Evolutionary conservation across 228 moss, liverwort and hornwort species (phyloP).

Genomic region (Sphagnum magellanicum): DNA sequence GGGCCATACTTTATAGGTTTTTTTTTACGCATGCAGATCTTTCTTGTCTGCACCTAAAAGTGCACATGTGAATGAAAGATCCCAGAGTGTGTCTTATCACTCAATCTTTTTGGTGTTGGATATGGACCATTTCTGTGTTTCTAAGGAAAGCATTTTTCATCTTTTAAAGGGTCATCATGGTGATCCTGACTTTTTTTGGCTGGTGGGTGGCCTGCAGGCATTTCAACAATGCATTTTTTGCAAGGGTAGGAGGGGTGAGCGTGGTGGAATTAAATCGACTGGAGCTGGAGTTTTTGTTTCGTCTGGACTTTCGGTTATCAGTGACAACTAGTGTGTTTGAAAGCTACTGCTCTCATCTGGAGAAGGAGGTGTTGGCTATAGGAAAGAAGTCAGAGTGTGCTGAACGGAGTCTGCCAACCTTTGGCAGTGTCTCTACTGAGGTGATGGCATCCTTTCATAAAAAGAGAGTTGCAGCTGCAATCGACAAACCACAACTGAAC

Average conservation of each 20-base stretch:
- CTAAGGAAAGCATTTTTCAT: no score
- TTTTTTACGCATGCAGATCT: no score
- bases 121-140: no score
- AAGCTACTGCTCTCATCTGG: constrained; percentile 77
- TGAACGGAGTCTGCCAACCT: constrained; percentile 42
- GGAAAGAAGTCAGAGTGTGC: constrained; percentile 9
- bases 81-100: no score
- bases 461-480: constrained; percentile 17
- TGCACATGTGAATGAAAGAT: no score
- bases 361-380: constrained; percentile 66
- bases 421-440: constrained; percentile 28
- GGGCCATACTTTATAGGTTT: no score
- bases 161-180: no score
- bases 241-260: constrained; percentile 88
- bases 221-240: constrained; percentile 88
- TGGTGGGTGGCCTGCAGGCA: constrained; percentile 43
- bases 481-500: no score
- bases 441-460: constrained; percentile 17
- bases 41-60: no score
- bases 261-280: constrained; percentile 70
- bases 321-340: constrained; percentile 69
- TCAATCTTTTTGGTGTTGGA: no score
- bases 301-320: constrained; percentile 75
- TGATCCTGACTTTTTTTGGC: no score
- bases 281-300: constrained; percentile 75